phyloP scores from a whole-genome alignment of 106 monocot species.

The Posidonia australis region DNA sequence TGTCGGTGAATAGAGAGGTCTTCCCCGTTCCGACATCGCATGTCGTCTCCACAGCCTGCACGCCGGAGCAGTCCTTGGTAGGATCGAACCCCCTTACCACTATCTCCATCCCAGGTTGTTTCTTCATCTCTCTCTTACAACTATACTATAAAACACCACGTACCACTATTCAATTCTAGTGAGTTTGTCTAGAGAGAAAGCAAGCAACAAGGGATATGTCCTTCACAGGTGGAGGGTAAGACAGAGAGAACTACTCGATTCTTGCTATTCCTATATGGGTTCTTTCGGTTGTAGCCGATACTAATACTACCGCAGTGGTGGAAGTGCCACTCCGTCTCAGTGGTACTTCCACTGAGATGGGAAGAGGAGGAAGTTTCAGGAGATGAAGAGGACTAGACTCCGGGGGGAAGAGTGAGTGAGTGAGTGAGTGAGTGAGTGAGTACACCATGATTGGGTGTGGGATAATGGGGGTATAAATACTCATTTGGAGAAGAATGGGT shows the following conservation, averaged over 20 bases:
- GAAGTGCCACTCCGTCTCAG: too few relatives aligned
- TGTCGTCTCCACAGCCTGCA: constrained; percentile 38
- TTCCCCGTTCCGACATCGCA: constrained; percentile 63
- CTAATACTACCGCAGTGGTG: too few relatives aligned
- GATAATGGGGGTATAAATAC: constrained; percentile 4
- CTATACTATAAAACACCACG: too few relatives aligned
- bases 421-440: neutral
- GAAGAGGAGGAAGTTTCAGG: neutral
- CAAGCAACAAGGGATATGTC: too few relatives aligned
- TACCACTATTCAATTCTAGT: neutral
- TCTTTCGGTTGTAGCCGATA: too few relatives aligned
- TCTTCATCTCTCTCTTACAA: neutral
- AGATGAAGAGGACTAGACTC: neutral
- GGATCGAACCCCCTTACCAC: constrained; percentile 32
- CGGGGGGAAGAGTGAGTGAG: neutral
- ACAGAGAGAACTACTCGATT: too few relatives aligned
- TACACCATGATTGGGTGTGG: constrained; percentile 1
- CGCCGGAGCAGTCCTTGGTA: constrained; percentile 25
- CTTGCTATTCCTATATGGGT: too few relatives aligned
- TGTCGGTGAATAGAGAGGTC: constrained; percentile 43
- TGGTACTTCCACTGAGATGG: too few relatives aligned
- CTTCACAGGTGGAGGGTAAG: too few relatives aligned
- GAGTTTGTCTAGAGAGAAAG: too few relatives aligned
- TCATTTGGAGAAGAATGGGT: neutral
- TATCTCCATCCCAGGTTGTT: neutral